phyloP scores from a whole-genome alignment of 2,329 filamentous ascomycete species.

The Stachybotrys elegans region DNA sequence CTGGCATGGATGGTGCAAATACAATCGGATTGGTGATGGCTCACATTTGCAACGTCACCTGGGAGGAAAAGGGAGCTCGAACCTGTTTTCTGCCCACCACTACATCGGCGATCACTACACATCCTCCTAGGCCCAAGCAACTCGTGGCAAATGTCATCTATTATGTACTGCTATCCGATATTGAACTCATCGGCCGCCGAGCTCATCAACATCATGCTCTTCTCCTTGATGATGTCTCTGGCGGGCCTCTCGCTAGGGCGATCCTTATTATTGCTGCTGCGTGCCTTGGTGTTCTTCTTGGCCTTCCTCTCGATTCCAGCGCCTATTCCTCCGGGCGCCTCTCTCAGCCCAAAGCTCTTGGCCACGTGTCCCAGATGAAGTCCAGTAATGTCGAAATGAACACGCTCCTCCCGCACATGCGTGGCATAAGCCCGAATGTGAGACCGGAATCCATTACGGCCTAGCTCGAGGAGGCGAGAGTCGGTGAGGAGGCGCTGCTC shows the following conservation, averaged over 20 bases:
- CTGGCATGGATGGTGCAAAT: too few species aligned
- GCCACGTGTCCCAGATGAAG: constrained; percentile 89
- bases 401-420: constrained; percentile 78
- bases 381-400: constrained; percentile 86
- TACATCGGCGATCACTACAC: too few species aligned
- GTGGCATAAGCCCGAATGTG: constrained; percentile 94
- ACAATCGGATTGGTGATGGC: too few species aligned
- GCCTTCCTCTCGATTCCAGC: constrained; percentile 45
- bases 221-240: constrained; percentile 49
- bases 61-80: too few species aligned
- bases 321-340: constrained; percentile 80
- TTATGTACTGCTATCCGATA: constrained; percentile 44
- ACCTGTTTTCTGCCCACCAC: too few species aligned
- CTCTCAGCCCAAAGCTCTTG: constrained; percentile 86
- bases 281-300: constrained; percentile 32
- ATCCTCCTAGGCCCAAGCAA: too few species aligned
- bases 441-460: constrained; percentile 80
- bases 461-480: constrained; percentile 69
- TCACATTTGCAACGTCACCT: too few species aligned
- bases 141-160: background rate
- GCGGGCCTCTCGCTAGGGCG: constrained; percentile 24
- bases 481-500: constrained; percentile 57
- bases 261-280: constrained; percentile 34
- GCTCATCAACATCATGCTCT: constrained; percentile 61
- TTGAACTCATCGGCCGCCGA: constrained; percentile 64